These are phyloP conservation scores for Pseudopyricularia cyperi DNA, from an alignment of 2,329 filamentous ascomycete species.

Conservation along the genomic window DNA sequence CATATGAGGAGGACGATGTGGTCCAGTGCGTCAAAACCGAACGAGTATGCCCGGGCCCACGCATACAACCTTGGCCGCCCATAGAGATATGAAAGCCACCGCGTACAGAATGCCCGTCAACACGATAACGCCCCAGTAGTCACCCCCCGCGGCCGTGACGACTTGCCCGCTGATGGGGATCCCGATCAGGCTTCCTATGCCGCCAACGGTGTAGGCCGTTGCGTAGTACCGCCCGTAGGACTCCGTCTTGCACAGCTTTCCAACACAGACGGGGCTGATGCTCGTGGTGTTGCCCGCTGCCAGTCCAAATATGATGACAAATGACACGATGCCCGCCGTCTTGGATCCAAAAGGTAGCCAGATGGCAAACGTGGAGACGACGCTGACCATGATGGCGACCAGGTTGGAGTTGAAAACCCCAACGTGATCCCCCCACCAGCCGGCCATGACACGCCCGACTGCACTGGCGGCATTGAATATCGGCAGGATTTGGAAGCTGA, in stretches of 20 bases:
- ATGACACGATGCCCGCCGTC: not conserved
- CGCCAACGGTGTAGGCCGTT: not conserved
- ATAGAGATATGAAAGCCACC: not conserved
- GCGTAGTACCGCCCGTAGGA: not conserved
- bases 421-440: not conserved
- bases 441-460: not conserved
- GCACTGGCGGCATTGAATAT: not conserved
- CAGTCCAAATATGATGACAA: not conserved
- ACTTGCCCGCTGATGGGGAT: not conserved
- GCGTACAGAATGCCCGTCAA: not conserved
- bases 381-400: not conserved
- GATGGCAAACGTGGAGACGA: not conserved
- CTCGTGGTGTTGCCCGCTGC: not conserved
- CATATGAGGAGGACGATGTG: too few relatives aligned
- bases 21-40: not conserved
- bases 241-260: not conserved
- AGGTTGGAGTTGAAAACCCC: not conserved
- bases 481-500: not conserved
- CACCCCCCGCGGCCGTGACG: not conserved
- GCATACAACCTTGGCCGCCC: not conserved
- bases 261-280: not conserved
- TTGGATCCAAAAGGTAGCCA: not conserved
- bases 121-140: not conserved
- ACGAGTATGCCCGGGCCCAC: not conserved
- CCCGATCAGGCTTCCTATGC: not conserved